Base-by-base conservation (phyloP, 257 asterid genomes). In the Nicotiana paniculata region DNA sequence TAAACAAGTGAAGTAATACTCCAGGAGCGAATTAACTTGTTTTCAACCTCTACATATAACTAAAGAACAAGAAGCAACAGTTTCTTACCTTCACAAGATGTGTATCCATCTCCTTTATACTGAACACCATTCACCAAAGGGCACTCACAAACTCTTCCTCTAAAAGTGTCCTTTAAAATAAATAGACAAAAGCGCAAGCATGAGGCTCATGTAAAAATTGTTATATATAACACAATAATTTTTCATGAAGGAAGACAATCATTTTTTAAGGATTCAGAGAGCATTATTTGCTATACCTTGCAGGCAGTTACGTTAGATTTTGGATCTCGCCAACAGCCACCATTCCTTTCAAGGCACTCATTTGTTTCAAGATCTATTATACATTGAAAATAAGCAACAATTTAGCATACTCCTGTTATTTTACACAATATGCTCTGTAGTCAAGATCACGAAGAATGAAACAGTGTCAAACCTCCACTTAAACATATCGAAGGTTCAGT, bases 101-200 rank as follows among this genome's bases (percentile, higher is more conserved):
- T 78, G 82, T 95, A 95, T 83, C 97, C 99, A 84, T 95, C 97
- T 85, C 99, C 99, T 86, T 77, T 84, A 68, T 90, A 94, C 77
- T 91, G 97, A 81, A 93, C 89, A 3, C 98, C 98, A 3, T 89
- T 90, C 77, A 87, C 88, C 82, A 59, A 53, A 33, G 99, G 99
- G 85, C 99, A 95, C 87, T 91, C 90, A 48, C 99, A 95, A 70
- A 93, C 95, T 88, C 97, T 90, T 75, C 99, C 99, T 89, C 99
- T 85, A 72, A 89, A 95, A 8, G 98, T 95, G 84, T 95, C 99
- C 99, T 93, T 81, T 18, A 86, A 24, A 65, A 63, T 51, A 51
- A 77, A 6, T 58, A 74, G 64, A 85, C 21, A 57, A 82, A 65
- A 3, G 61, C 7, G 12, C 61, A 15, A 81, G 39, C 66, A 69